Evolutionary conservation across 495 filamentous ascomycete species (phyloP), one percentile per base, ranked within the genome.

Genomic region (Platismatia glauca): DNA sequence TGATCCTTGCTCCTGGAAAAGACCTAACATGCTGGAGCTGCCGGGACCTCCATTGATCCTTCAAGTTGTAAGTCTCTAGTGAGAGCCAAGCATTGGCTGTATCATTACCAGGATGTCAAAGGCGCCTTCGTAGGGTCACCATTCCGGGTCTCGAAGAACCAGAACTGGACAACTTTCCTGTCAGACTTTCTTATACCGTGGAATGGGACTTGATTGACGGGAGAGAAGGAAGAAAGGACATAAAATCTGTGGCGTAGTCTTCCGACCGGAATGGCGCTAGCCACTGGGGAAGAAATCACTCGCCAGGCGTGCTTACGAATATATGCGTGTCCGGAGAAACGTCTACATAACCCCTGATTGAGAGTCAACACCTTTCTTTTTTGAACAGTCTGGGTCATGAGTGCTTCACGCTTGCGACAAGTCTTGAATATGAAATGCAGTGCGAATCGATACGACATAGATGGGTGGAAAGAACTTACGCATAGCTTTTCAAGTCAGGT

Each of bases 1-100:
- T 3, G 85, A 84, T 0, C 84, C 85, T 66, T 84, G 82, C 67
- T 87, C 84, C 66, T 83, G 73, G 66, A 89, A 80, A 16, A 88
- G 72, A 15, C 84, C 85, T 62, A 86, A 84, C 79, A 86, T 82
- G 7, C 76, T 79, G 7, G 78, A 81, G 48, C 76, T 81, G 18
- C 84, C 84, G 0, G 84, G 84, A 0, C 84, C 85, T 65, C 77
- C 72, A 62, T 82, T 80, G 72, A 79, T 83, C 80, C 61, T 63
- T 55, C 22, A 55, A 8, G 12, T 5, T n/a, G 2, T 61, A 15
- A 61, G 46, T 39, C 24, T 22, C 7, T 20, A 20, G 24, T 39
- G 53, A 4, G 41, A 18, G 22, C 20, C 41, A n/a, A n/a, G 12
- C 31, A 16, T n/a, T 11, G 12, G 37, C 4, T 50, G 24, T 13